phyloP scores from a whole-genome alignment of 164 flowering plant species.

The Umbilicus rupestris region DNA sequence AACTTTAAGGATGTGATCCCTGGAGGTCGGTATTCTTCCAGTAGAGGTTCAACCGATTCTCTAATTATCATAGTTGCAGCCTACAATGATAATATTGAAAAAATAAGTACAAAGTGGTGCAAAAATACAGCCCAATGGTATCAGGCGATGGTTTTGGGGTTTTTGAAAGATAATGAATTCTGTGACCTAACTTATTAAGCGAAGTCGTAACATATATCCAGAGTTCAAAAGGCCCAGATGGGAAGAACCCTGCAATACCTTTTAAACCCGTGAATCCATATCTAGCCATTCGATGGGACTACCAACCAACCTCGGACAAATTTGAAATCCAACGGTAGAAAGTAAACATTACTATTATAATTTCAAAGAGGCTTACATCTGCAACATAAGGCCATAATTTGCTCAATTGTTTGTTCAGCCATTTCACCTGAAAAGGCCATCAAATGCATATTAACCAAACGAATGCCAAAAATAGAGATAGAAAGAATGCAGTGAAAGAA shows the following conservation, averaged over 20 bases:
- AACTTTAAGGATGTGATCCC: slow-evolving; percentile 91
- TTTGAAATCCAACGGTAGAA: background rate
- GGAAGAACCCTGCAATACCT: background rate
- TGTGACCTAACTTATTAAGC: background rate
- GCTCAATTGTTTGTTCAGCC: slow-evolving; percentile 84
- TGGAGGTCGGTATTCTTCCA: slow-evolving; percentile 89
- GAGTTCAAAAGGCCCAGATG: background rate
- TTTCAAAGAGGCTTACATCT: slow-evolving; percentile 51
- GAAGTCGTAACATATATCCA: background rate
- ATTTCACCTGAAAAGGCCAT: slow-evolving; percentile 72
- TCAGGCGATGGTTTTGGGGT: background rate
- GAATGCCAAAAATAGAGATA: background rate
- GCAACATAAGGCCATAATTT: slow-evolving; percentile 94
- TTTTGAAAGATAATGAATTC: background rate
- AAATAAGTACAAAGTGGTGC: background rate
- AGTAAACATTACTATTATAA: background rate
- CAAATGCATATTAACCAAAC: slow-evolving; percentile 7
- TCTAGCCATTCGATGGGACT: background rate
- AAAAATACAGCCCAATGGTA: background rate
- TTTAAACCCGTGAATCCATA: background rate
- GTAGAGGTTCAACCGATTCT: slow-evolving; percentile 90
- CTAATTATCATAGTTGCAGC: slow-evolving; percentile 75
- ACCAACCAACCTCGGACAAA: background rate
- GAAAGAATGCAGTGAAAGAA: background rate
- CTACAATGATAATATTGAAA: slow-evolving; percentile 27